Base-by-base conservation (phyloP, 2,329 filamentous ascomycete species). In the Fusarium anguioides region DNA sequence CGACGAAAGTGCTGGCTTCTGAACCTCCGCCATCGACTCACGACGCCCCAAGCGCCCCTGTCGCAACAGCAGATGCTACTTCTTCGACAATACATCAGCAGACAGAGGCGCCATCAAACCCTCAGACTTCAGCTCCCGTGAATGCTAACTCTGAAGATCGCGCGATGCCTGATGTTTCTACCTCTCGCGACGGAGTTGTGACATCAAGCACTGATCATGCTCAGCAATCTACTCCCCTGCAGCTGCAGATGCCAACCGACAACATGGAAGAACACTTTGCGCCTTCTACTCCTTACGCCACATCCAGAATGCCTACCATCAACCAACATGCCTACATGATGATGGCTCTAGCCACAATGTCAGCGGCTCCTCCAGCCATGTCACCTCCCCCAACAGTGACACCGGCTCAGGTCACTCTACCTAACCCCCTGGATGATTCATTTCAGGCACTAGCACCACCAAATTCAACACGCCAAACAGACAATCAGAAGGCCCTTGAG, bases 351-450 rank as follows among this genome's bases (percentile, higher is more conserved):
- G 80, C 79, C 37, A 75, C 75, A 57, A 79, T 80, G 73, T 79
- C 79, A 5, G 75, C 70, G 14, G 76, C 74, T 17, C 72, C 75
- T 24, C 75, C 73, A 55, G 75, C 75, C 66, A 79, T 81, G 75
- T 78, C 79, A 24, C 79, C 79, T 20, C 79, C 79, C 35, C 78
- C 80, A 8, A 83, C 81, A 37, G 80, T 83, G 57, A 82, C 79
- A 12, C 81, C 82, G 3, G 78, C 81, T 5, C 81, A 83, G 62
- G 81, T 83, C 60, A 82, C 81, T 23, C 72, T 83, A 9, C 79
- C 81, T 5, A 78, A 78, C 57, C 59, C 75, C 8, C 69, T 78
- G 64, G 75, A 76, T 60, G 74, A 76, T 33, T 68, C 65, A 17
- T 69, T 75, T 46, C 69, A 76, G 29, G 69, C 72, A 11, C 60